Conservation (phyloP, 225 moss, liverwort and hornwort genomes). For the Marchantia paleacea region DNA sequence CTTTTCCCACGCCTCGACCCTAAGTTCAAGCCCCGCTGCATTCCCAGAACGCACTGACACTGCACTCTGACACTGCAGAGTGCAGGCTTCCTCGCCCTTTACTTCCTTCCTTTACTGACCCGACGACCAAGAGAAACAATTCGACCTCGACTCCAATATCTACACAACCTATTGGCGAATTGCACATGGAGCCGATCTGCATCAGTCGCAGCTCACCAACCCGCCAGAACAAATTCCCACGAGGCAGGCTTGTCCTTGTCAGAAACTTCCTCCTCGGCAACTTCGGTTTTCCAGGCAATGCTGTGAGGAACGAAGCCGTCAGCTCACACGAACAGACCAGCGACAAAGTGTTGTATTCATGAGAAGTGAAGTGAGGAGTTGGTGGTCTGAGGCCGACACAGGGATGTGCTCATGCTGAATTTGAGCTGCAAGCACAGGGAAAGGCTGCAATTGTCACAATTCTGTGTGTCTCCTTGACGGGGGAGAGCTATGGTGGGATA, state of each 20-base stretch:
- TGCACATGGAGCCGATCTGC: background rate
- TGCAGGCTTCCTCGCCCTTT: no score
- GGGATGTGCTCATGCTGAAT: constrained; percentile 16
- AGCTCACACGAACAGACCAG: background rate
- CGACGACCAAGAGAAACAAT: background rate
- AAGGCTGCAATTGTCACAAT: constrained; percentile 16
- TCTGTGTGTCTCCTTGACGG: background rate
- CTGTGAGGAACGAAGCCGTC: background rate
- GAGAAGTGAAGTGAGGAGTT: background rate
- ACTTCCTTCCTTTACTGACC: background rate
- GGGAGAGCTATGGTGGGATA: constrained; percentile 58
- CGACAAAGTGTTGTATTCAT: background rate
- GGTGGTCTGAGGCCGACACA: no score
- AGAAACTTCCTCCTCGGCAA: background rate
- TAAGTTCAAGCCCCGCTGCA: no score
- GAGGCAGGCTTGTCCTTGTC: background rate
- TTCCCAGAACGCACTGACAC: no score
- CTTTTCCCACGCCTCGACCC: no score
- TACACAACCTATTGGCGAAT: background rate
- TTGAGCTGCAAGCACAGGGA: constrained; percentile 10
- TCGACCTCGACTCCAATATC: background rate
- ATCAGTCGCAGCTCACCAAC: background rate
- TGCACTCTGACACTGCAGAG: no score
- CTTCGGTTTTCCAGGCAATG: background rate
- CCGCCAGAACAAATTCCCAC: background rate